Conservation (phyloP, 1,139 yeast genomes). For the Williopsis jadinii region DNA sequence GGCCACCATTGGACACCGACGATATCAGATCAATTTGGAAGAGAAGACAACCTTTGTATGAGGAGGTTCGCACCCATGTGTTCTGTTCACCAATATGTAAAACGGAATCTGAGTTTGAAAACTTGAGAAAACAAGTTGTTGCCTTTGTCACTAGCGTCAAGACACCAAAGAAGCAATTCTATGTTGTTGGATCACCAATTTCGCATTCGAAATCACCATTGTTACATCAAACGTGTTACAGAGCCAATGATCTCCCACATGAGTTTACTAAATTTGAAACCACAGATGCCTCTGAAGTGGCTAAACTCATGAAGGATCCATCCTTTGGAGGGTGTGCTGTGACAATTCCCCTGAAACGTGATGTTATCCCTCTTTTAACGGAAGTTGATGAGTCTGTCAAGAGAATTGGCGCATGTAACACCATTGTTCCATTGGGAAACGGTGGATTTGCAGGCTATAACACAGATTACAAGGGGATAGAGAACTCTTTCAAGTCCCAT, state of each 20-base stretch:
- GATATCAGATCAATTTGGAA: constrained; percentile 82
- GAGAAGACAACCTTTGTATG: constrained; percentile 74
- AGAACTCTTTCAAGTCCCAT: constrained; percentile 51
- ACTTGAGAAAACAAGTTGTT: constrained; percentile 53
- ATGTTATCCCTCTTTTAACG: constrained; percentile 58
- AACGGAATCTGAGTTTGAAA: constrained; percentile 45
- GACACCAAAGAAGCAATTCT: constrained; percentile 60
- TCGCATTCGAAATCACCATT: constrained; percentile 84
- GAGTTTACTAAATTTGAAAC: constrained; percentile 65
- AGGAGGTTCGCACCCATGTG: constrained; percentile 70
- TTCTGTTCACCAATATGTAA: constrained; percentile 75
- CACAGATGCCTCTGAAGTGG: constrained; percentile 44
- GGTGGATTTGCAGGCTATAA: constrained; percentile 73
- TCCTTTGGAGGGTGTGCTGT: constrained; percentile 85
- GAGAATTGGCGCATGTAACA: constrained; percentile 88
- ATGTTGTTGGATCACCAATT: constrained; percentile 79
- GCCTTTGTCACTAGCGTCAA: constrained; percentile 55
- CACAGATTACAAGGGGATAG: constrained; percentile 94
- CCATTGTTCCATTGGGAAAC: constrained; percentile 54
- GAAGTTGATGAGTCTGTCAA: constrained; percentile 68
- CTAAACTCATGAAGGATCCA: constrained; percentile 37
- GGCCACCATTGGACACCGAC: constrained; percentile 80
- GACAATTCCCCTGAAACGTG: constrained; percentile 84
- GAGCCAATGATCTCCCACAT: constrained; percentile 72
- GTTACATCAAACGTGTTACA: constrained; percentile 73